Evolutionary conservation across 73 alveolate genomes (phyloP), one percentile per base, ranked within the genome.

Genomic region (Paramecium bursaria): DNA sequence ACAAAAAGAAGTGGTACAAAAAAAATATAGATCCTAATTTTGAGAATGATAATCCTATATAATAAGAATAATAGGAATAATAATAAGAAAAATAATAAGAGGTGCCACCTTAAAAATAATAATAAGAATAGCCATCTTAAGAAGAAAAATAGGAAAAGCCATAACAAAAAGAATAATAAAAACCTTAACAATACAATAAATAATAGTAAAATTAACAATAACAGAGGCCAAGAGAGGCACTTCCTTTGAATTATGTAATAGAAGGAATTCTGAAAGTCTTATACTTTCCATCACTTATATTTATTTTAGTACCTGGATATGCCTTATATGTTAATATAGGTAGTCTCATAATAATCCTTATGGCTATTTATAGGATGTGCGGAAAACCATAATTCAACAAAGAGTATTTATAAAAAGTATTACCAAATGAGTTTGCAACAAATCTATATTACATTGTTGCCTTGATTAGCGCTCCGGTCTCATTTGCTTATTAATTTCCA

Each of bases 1-100:
- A 21, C 7, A 67, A 67, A 67, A 42, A 57, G 0, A 67, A 67
- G 50, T 67, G 82, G 82, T 67, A 67, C 35, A 67, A 67, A 67
- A 19, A n/a, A 2, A 35, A 67, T 39, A 67, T 67, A 21, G 82
- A 67, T 19, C 82, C 82, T 11, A 13, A 13, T n/a, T 67, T 67
- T 67, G 82, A 67, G 15, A 67, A 39, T 14, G 55, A 67, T 17
- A 67, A 39, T 42, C 61, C 49, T 30, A 67, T 17, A 17, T 19
- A 44, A 67, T 5, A 67, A 67, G 9, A 11, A 27, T 26, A 26
- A 57, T 15, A 57, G 7, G 15, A 7, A 3, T 13, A 57, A 2
- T 57, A 57, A 29, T n/a, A n/a, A n/a, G n/a, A n/a, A n/a, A n/a
- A n/a, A n/a, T n/a, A n/a, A n/a, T n/a, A n/a, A n/a, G n/a, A n/a